Evolutionary conservation across 2,329 filamentous ascomycete species (phyloP).

Genomic region (Polychaeton citri): DNA sequence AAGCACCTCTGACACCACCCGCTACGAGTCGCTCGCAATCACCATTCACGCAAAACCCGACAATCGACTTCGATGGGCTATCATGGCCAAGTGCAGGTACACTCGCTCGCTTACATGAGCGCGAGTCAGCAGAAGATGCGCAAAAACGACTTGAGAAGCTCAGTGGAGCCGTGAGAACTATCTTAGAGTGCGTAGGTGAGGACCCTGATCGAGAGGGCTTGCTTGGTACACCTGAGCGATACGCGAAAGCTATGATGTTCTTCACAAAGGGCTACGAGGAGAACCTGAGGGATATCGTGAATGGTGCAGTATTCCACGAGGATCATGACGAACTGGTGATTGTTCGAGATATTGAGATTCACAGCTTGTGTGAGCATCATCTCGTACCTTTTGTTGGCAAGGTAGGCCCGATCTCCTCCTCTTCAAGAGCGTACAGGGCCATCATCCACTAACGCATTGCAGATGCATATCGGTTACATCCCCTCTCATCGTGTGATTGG

Average conservation of each 20-base stretch:
- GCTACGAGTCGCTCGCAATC: conserved; percentile 37
- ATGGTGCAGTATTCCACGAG: conserved; percentile 88
- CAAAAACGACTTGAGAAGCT: conserved; percentile 45
- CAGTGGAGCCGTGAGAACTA: conserved; percentile 49
- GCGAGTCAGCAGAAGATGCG: conserved; percentile 40
- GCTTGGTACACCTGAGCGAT: conserved; percentile 62
- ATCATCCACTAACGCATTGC: neutral
- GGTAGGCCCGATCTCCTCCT: conserved; percentile 34
- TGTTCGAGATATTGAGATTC: conserved; percentile 93
- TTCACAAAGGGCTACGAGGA: conserved; percentile 96
- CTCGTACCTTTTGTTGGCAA: conserved; percentile 93
- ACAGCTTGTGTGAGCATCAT: conserved; percentile 92
- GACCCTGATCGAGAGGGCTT: conserved; percentile 52
- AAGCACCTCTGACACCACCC: conserved; percentile 38
- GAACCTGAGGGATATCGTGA: conserved; percentile 83
- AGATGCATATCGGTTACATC: conserved; percentile 99
- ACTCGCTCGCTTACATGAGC: conserved; percentile 16
- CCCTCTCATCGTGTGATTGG: conserved; percentile 83
- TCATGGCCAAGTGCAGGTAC: conserved; percentile 38
- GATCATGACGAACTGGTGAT: conserved; percentile 96
- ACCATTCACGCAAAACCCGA: conserved; percentile 37
- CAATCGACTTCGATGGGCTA: conserved; percentile 42
- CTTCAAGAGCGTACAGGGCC: neutral
- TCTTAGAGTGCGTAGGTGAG: conserved; percentile 53
- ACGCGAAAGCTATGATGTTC: conserved; percentile 89